These are phyloP conservation scores for Triticum timopheevii DNA, from an alignment of 176 grass and related monocot genomes.

Conservation along the genomic window DNA sequence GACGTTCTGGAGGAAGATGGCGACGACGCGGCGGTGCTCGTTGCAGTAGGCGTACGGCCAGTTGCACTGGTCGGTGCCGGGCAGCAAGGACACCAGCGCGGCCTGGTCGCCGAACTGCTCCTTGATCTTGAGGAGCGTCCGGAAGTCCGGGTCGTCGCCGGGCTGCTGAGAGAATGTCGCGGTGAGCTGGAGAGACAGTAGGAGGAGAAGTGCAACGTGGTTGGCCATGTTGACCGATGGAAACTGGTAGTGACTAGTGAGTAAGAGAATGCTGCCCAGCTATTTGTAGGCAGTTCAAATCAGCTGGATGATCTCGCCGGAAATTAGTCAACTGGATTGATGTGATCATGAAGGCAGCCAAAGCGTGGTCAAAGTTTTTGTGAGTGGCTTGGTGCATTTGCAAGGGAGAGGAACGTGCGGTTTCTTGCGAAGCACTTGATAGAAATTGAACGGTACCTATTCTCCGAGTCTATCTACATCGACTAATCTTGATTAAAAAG, in stretches of 20 bases:
- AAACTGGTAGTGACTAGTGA: background rate
- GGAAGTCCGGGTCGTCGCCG: background rate
- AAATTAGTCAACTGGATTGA: background rate
- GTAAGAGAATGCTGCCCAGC: background rate
- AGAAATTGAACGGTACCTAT: background rate
- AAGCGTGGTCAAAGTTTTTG: slow-evolving; percentile 1
- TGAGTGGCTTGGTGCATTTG: too few relatives aligned
- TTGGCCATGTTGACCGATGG: background rate
- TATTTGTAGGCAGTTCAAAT: background rate
- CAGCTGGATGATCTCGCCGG: background rate
- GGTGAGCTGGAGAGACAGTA: background rate
- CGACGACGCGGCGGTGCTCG: too few relatives aligned
- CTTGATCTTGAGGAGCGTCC: slow-evolving; percentile 38
- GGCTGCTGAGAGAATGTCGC: background rate
- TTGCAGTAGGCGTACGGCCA: too few relatives aligned
- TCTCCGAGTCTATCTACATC: too few relatives aligned
- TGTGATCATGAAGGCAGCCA: background rate
- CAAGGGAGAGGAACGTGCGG: too few relatives aligned
- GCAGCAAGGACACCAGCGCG: background rate
- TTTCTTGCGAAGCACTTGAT: background rate
- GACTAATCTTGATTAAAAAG: too few relatives aligned
- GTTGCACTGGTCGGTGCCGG: too few relatives aligned
- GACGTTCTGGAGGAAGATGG: too few relatives aligned
- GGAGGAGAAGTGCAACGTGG: background rate
- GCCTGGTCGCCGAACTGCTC: slow-evolving; percentile 35